These are phyloP conservation scores for Leccinum angustisporum DNA, from an alignment of 1,284 basidiomycete genomes.

Conservation along the genomic window DNA sequence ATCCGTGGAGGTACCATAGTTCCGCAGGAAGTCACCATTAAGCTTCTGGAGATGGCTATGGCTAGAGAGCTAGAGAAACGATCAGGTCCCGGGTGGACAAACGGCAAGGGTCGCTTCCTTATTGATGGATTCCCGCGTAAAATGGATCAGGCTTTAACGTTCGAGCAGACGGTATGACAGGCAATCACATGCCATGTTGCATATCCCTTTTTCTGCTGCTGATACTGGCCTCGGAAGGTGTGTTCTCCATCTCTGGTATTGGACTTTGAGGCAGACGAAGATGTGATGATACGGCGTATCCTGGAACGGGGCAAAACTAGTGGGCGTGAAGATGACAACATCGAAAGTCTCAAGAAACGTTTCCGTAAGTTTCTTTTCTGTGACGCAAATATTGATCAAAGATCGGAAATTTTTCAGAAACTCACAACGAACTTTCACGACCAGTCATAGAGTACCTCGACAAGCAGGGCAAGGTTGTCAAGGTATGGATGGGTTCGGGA, in stretches of 20 bases:
- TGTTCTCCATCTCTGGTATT: slow-evolving; percentile 81
- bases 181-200: neutral
- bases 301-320: slow-evolving; percentile 92
- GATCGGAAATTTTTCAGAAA: slow-evolving; percentile 60
- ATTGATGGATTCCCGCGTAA: slow-evolving; percentile 95
- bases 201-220: neutral
- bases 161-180: slow-evolving; percentile 78
- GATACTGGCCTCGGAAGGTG: slow-evolving; percentile 45
- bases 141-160: slow-evolving; percentile 96
- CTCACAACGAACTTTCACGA: slow-evolving; percentile 92
- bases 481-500: slow-evolving; percentile 2
- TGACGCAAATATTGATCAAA: slow-evolving; percentile 1
- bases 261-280: slow-evolving; percentile 87
- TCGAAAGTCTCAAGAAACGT: slow-evolving; percentile 93
- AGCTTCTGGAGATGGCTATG: slow-evolving; percentile 96
- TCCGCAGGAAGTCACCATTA: slow-evolving; percentile 96
- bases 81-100: slow-evolving; percentile 61
- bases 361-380: slow-evolving; percentile 65
- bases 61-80: slow-evolving; percentile 53
- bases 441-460: slow-evolving; percentile 92
- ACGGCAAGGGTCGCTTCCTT: slow-evolving; percentile 84
- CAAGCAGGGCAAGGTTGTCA: slow-evolving; percentile 75
- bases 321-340: slow-evolving; percentile 94
- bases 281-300: slow-evolving; percentile 82
- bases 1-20: slow-evolving; percentile 96